Conservation (phyloP, 2,329 filamentous ascomycete species). For the Botrytis squamosa region DNA sequence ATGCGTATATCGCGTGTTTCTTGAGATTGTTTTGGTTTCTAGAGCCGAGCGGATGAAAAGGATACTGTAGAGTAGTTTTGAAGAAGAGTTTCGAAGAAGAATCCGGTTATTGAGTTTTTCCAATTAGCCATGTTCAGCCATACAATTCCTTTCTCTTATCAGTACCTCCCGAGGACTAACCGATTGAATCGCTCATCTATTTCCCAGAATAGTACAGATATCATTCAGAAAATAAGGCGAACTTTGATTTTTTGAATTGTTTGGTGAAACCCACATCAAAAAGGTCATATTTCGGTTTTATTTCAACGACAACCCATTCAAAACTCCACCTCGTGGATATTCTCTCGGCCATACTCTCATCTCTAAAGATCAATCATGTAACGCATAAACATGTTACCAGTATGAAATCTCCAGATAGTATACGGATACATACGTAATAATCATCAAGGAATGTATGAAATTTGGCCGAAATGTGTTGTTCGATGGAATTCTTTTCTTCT, state of each 20-base stretch:
- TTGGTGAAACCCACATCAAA: constrained; percentile 14
- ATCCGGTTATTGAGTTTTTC: neutral
- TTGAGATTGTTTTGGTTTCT: neutral
- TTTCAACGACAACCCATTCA: constrained; percentile 3
- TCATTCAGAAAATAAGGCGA: neutral
- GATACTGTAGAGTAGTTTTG: neutral
- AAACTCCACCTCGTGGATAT: constrained; percentile 16
- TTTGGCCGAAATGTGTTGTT: constrained; percentile 4
- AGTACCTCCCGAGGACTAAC: neutral
- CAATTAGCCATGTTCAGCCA: too few species aligned
- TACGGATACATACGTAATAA: constrained; percentile 3
- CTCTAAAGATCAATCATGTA: neutral
- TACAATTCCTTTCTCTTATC: neutral
- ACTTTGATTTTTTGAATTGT: neutral
- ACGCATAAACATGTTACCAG: constrained; percentile 8
- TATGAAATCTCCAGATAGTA: neutral
- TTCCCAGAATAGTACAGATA: constrained; percentile 2
- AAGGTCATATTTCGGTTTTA: constrained; percentile 19
- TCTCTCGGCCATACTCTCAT: constrained; percentile 15
- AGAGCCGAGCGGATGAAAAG: neutral
- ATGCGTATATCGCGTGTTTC: neutral
- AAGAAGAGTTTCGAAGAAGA: neutral
- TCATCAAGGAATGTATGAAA: neutral
- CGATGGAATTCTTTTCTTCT: neutral
- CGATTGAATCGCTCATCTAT: constrained; percentile 3